Evolutionary conservation across 2,329 filamentous ascomycete species (phyloP).

Genomic region (Colletotrichum higginsianum): DNA sequence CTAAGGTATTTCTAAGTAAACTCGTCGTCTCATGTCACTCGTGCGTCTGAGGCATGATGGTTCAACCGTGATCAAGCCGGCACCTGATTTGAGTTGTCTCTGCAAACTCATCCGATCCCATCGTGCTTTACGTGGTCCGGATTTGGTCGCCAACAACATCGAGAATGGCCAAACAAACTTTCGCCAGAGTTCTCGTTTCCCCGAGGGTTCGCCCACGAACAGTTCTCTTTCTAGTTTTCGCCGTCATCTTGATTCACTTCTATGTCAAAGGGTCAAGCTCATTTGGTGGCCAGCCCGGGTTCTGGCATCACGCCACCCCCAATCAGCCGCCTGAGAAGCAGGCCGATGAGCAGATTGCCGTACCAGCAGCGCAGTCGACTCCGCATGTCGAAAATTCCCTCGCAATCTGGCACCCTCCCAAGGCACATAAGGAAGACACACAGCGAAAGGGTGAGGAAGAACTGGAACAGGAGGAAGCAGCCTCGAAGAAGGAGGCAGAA

Average conservation of each 20-base stretch:
- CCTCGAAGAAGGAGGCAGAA: background rate
- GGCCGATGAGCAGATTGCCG: background rate
- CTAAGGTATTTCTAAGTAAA: background rate
- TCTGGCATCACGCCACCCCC: background rate
- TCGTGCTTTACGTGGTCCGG: background rate
- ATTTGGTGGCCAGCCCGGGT: background rate
- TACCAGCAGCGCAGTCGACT: background rate
- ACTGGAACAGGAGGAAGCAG: background rate
- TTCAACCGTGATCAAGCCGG: too few species aligned
- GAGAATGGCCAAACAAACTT: constrained; percentile 1
- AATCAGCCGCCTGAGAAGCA: background rate
- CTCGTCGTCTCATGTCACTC: background rate
- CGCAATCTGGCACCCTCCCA: background rate
- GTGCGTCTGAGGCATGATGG: too few species aligned
- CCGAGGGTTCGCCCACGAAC: background rate
- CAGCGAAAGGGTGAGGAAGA: background rate
- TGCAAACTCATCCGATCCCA: constrained; percentile 2
- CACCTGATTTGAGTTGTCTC: background rate
- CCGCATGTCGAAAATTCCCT: background rate
- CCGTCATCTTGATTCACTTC: background rate
- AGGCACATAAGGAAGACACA: background rate
- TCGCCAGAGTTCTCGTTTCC: background rate
- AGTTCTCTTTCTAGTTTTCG: background rate
- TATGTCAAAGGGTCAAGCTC: background rate
- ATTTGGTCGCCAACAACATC: background rate